Conservation (phyloP, 2,329 filamentous ascomycete genomes). For the Blastomyces parvus region DNA sequence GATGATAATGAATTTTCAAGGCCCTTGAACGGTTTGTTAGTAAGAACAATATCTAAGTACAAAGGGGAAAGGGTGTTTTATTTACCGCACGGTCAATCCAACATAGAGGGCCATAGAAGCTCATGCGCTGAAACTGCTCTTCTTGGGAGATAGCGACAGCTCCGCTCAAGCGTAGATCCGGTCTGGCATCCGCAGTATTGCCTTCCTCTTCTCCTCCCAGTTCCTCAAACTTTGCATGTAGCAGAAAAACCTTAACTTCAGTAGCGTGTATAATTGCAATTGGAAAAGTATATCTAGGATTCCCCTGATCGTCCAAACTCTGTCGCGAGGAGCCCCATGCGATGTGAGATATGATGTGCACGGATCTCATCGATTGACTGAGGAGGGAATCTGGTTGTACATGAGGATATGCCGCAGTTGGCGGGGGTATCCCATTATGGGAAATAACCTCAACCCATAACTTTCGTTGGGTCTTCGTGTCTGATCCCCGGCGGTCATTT, state of each 20-base stretch:
- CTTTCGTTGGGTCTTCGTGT: slow-evolving; percentile 1
- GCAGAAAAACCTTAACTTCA: slow-evolving; percentile 22
- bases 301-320: slow-evolving; percentile 2
- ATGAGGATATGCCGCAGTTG: slow-evolving; percentile 13
- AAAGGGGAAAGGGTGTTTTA: not conserved
- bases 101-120: slow-evolving; percentile 25
- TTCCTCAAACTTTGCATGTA: slow-evolving; percentile 16
- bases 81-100: slow-evolving; percentile 25
- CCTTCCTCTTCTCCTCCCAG: not conserved
- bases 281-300: not conserved
- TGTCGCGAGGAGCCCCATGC: slow-evolving; percentile 29
- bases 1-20: slow-evolving; percentile 18
- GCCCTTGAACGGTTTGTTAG: slow-evolving; percentile 15
- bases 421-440: slow-evolving; percentile 16
- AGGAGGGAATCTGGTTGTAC: slow-evolving; percentile 25
- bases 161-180: slow-evolving; percentile 14
- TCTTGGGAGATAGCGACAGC: slow-evolving; percentile 10
- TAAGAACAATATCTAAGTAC: slow-evolving; percentile 2
- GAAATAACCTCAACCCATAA: slow-evolving; percentile 24
- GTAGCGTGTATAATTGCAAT: slow-evolving; percentile 25
- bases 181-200: slow-evolving; percentile 7
- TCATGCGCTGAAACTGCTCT: slow-evolving; percentile 12
- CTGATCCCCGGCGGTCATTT: slow-evolving; percentile 4
- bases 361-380: slow-evolving; percentile 20
- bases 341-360: slow-evolving; percentile 21